Evolutionary conservation across 495 filamentous ascomycete species (phyloP), one percentile per base, ranked within the genome.

Genomic region (Xylaria sp.): DNA sequence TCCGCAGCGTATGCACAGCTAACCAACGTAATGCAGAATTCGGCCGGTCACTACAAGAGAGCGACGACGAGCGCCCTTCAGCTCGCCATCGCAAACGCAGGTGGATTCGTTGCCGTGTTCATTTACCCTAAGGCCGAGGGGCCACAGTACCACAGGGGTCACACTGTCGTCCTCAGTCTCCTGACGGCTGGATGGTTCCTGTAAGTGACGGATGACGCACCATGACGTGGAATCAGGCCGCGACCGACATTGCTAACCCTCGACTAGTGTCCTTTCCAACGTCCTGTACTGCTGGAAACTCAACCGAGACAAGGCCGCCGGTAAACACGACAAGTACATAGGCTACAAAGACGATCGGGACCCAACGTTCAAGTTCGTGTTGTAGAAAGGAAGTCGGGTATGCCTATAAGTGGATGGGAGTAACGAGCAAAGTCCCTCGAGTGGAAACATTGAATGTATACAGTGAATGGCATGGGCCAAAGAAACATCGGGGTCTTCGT

Each of bases 311-410:
- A 93, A 92, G 80, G 80, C 75, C 29, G 81, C 74, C 5, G 90
- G 90, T 19, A 91, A 91, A 68, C 90, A 91, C 71, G 85, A 85
- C 37, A 73, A 84, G 67, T 92, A 84, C 71, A 79, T 78, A 33
- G 88, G 87, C 4, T 88, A 78, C 66, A 87, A 86, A 3, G 90
- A 93, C 74, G 90, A 93, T 70, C 85, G 90, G 52, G 88, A 93
- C 68, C 90, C 90, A 0, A 79, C 82, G 4, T 93, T 93, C 72
- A 87, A 81, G 74, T 82, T 91, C 80, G 81, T 92, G 41, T 73
- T 92, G 61, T 92, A 79, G 21, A 21, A 53, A 33, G 14, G 53
- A 14, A 37, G 52, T 46, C 26, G 15, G 43, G 35, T 3, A 14
- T 48, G 24, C 50, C 15, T 33, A 35, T 46, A 35, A 21, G n/a